Evolutionary conservation across 768 basidiomycete species (phyloP), one percentile per base, ranked within the genome.

Genomic region (Steccherinum ochraceum): DNA sequence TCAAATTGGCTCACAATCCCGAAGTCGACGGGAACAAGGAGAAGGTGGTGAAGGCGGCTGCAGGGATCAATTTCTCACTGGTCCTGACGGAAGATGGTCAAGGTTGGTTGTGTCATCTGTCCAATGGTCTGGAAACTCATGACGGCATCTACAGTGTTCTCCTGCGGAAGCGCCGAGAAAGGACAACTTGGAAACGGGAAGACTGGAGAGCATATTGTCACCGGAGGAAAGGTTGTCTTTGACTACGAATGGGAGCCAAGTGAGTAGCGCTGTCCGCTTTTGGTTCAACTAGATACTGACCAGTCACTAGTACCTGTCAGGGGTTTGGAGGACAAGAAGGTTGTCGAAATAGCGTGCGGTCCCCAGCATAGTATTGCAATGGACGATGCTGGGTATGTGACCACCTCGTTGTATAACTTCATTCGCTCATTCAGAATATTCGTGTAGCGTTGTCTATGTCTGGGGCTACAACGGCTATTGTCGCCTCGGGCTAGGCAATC

Each of bases 391-490:
- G 91, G 92, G 87, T 83, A 55, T 46, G 76, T 54, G 7, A 21
- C 18, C 23, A 35, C n/a, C n/a, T n/a, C n/a, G n/a, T n/a, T n/a
- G n/a, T n/a, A n/a, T n/a, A n/a, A n/a, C n/a, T n/a, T n/a, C n/a
- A n/a, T n/a, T n/a, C n/a, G n/a, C n/a, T n/a, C n/a, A n/a, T n/a
- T n/a, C n/a, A n/a, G n/a, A n/a, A n/a, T n/a, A n/a, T n/a, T n/a
- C n/a, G n/a, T n/a, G n/a, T 53, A 91, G 89, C 1, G 65, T 83
- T 46, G 84, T 89, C 5, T 89, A 87, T 58, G 84, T 86, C 4
- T 93, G 89, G 88, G 91, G 90, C 4, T 91, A 86, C 62, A 90
- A 89, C 52, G 90, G 89, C 7, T 95, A 96, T 64, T 93, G 92
- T 56, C 83, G 95, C 16, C 77, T 94, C 26, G 95, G 94, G 18